A percentile compares a stretch with the other conserved stretches of the same genome.
Evolutionary conservation across 768 basidiomycete species (phyloP).

Genomic region (Cyathus striatus): DNA sequence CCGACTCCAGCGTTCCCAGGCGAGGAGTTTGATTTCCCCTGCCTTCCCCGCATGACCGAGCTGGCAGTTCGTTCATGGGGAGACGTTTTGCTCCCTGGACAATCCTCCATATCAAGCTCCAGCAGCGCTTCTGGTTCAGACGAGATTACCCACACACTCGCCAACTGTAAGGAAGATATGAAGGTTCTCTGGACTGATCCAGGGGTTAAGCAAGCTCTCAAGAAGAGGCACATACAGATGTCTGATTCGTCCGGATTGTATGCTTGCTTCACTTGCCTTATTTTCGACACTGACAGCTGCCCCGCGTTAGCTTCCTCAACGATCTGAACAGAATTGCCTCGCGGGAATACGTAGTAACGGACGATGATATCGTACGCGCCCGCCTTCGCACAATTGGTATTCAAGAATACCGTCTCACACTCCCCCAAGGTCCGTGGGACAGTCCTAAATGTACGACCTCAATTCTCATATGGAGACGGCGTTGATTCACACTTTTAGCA

Average conservation of each 20-base stretch:
- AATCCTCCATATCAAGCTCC: constrained; percentile 1
- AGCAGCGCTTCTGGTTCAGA: constrained; percentile 11
- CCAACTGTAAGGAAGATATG: constrained; percentile 59
- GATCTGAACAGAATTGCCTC: constrained; percentile 61
- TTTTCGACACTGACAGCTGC: background rate
- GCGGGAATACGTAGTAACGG: constrained; percentile 57
- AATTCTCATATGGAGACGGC: too few relatives aligned
- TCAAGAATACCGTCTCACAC: constrained; percentile 54
- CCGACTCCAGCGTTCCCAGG: too few relatives aligned
- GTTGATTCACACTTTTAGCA: too few relatives aligned
- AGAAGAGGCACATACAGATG: constrained; percentile 40
- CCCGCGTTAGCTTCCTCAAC: constrained; percentile 54
- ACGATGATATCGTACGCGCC: constrained; percentile 71
- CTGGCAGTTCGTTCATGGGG: constrained; percentile 53
- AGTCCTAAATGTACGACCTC: constrained; percentile 22
- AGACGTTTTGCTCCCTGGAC: constrained; percentile 30
- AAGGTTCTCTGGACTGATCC: constrained; percentile 57
- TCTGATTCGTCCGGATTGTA: constrained; percentile 69
- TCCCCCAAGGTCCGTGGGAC: constrained; percentile 38
- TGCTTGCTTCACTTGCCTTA: constrained; percentile 15
- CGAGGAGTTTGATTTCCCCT: constrained; percentile 13
- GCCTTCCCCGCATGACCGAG: constrained; percentile 31
- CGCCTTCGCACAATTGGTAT: constrained; percentile 67
- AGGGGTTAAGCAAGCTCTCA: constrained; percentile 44
- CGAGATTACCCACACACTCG: constrained; percentile 45